Percentiles rank a stretch among this genome's conserved stretches.
Conservation (phyloP, 176 grass and related monocot species). For the Aegilops speltoides region DNA sequence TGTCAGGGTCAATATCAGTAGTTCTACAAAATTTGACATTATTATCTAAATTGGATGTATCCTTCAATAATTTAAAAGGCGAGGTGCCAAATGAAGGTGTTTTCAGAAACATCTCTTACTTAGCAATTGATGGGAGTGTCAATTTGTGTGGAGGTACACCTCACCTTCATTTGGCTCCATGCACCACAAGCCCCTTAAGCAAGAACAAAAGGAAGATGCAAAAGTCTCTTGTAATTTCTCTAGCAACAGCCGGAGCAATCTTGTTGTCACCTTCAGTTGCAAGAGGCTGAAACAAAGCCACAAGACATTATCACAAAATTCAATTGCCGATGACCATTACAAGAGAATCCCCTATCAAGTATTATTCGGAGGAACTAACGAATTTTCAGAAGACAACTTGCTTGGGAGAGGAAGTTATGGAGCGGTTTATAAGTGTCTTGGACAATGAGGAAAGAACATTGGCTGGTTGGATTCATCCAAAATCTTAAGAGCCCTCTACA, state of each 20-base stretch:
- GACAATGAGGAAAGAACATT: neutral
- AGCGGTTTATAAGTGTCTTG: neutral
- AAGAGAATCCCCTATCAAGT: neutral
- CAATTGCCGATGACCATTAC: neutral
- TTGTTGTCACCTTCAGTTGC: neutral
- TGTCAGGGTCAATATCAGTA: neutral
- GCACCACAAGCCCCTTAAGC: neutral
- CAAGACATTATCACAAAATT: neutral
- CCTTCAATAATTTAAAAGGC: slow-evolving; percentile 18
- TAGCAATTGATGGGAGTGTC: neutral
- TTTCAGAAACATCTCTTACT: neutral
- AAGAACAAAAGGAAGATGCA: neutral
- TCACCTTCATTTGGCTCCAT: slow-evolving; percentile 10
- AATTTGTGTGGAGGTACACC: neutral
- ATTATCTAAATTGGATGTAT: slow-evolving; percentile 2
- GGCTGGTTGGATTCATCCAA: slow-evolving; percentile 1
- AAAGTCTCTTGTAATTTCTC: slow-evolving; percentile 11
- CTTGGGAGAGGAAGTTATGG: slow-evolving; percentile 18
- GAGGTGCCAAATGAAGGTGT: neutral
- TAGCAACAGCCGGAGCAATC: neutral
- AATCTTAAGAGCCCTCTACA: neutral
- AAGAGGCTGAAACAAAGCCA: neutral
- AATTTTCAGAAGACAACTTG: slow-evolving; percentile 5
- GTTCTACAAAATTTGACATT: neutral
- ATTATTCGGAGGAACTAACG: neutral